Conservation (phyloP, 805 yeast species). For the Zygotorulaspora chibaensis region DNA sequence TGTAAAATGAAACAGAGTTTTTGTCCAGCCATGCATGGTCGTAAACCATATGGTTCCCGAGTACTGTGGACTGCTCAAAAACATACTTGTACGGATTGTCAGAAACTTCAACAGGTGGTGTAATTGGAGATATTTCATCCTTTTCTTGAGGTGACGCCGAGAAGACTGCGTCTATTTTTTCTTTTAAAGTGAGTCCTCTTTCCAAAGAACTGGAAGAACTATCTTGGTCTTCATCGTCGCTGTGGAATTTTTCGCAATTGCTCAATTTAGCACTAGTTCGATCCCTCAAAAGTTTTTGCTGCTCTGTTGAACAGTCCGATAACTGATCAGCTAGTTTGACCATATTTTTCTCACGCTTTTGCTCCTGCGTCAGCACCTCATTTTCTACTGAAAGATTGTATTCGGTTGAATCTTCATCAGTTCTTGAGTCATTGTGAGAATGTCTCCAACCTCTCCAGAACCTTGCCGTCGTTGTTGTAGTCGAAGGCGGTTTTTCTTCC, state of each 20-base stretch:
- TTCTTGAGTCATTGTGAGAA: constrained; percentile 4
- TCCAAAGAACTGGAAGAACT: constrained; percentile 19
- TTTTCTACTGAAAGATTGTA: neutral
- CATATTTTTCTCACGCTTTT: constrained; percentile 16
- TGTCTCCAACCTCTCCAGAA: constrained; percentile 23
- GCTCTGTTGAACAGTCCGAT: constrained; percentile 4
- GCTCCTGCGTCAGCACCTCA: constrained; percentile 8
- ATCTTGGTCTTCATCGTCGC: constrained; percentile 1
- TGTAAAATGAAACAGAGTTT: constrained; percentile 7
- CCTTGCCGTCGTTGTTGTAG: constrained; percentile 5
- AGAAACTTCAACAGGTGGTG: constrained; percentile 17
- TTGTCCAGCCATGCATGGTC: constrained; percentile 10
- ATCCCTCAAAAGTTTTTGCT: neutral
- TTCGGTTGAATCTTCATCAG: neutral
- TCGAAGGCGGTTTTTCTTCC: constrained; percentile 1
- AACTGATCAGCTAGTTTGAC: constrained; percentile 11
- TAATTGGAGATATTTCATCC: constrained; percentile 19
- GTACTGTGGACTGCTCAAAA: constrained; percentile 15
- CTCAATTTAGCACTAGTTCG: neutral
- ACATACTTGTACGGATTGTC: constrained; percentile 25
- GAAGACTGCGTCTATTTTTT: constrained; percentile 12
- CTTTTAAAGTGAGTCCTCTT: constrained; percentile 15
- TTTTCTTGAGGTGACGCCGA: constrained; percentile 9
- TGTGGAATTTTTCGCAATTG: neutral
- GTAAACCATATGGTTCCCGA: constrained; percentile 6